A percentile compares a stretch with the other conserved stretches of the same genome.
Conservation (phyloP, 495 filamentous ascomycete genomes). For the Tuber magnatum region DNA sequence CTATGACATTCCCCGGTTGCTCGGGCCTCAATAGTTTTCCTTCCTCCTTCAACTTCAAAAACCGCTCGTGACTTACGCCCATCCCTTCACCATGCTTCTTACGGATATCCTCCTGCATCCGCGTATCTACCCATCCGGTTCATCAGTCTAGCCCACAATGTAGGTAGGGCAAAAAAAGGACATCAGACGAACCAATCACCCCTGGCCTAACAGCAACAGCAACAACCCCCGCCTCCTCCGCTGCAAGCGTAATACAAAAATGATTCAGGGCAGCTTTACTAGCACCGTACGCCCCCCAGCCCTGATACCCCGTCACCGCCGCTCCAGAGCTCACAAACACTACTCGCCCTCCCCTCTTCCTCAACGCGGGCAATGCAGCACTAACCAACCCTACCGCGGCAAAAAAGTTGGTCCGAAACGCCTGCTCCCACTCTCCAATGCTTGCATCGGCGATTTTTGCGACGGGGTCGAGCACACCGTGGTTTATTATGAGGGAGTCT, state of each 20-base stretch:
- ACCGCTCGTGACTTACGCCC: conserved; percentile 60
- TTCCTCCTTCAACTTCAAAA: conserved; percentile 56
- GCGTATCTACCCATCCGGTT: conserved; percentile 59
- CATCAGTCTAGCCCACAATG: conserved; percentile 2
- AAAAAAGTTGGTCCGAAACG: conserved; percentile 78
- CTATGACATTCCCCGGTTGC: conserved; percentile 79
- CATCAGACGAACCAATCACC: conserved; percentile 44
- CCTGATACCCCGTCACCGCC: conserved; percentile 56
- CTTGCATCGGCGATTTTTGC: conserved; percentile 56
- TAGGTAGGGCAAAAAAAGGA: not conserved
- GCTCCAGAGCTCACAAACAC: conserved; percentile 74
- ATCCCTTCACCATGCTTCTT: conserved; percentile 60
- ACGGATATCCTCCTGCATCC: conserved; percentile 81
- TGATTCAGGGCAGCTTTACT: conserved; percentile 88
- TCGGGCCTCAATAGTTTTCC: conserved; percentile 72
- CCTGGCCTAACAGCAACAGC: conserved; percentile 63
- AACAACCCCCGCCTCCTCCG: conserved; percentile 72
- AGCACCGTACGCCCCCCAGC: conserved; percentile 75
- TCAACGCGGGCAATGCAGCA: conserved; percentile 53
- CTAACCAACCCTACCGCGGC: conserved; percentile 69
- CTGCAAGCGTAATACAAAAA: conserved; percentile 61
- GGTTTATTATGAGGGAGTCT: conserved; percentile 81
- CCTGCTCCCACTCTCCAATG: conserved; percentile 62
- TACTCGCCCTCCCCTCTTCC: conserved; percentile 59
- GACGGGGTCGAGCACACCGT: conserved; percentile 75